These are phyloP conservation scores for Diaporthe vexans DNA, from an alignment of 2,329 filamentous ascomycete genomes.

Conservation along the genomic window DNA sequence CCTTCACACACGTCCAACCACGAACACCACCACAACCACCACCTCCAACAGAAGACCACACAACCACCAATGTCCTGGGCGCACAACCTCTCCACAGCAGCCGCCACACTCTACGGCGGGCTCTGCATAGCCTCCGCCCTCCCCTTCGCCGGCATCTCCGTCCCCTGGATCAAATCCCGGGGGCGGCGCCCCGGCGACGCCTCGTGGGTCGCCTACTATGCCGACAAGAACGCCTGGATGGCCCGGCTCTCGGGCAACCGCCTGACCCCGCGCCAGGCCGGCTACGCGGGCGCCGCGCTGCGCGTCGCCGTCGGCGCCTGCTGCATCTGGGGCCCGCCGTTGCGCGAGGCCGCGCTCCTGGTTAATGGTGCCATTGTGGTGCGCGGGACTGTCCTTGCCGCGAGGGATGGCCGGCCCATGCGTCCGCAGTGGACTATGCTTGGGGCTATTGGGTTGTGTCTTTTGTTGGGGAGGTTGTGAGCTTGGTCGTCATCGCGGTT, in stretches of 20 bases:
- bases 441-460: slow-evolving; percentile 40
- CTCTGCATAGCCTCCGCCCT: slow-evolving; percentile 45
- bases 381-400: slow-evolving; percentile 43
- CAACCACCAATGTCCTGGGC: slow-evolving; percentile 29
- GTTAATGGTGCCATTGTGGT: slow-evolving; percentile 43
- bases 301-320: slow-evolving; percentile 43
- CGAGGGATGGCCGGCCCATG: slow-evolving; percentile 44
- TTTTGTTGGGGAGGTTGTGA: slow-evolving; percentile 30
- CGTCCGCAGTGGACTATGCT: slow-evolving; percentile 46
- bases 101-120: slow-evolving; percentile 41
- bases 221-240: slow-evolving; percentile 46
- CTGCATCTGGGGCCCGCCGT: slow-evolving; percentile 43
- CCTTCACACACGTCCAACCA: not conserved
- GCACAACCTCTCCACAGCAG: slow-evolving; percentile 31
- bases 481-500: no score
- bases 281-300: slow-evolving; percentile 42
- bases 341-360: slow-evolving; percentile 42
- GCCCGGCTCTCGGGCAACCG: slow-evolving; percentile 41
- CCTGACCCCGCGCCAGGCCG: slow-evolving; percentile 44
- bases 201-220: slow-evolving; percentile 44
- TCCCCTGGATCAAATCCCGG: slow-evolving; percentile 39
- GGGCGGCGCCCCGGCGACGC: not conserved
- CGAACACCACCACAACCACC: no score
- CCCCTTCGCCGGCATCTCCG: slow-evolving; percentile 45
- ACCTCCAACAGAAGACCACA: no score